Conservation (phyloP, 208 protist species). For the Leptomonas pyrrhocoris region DNA sequence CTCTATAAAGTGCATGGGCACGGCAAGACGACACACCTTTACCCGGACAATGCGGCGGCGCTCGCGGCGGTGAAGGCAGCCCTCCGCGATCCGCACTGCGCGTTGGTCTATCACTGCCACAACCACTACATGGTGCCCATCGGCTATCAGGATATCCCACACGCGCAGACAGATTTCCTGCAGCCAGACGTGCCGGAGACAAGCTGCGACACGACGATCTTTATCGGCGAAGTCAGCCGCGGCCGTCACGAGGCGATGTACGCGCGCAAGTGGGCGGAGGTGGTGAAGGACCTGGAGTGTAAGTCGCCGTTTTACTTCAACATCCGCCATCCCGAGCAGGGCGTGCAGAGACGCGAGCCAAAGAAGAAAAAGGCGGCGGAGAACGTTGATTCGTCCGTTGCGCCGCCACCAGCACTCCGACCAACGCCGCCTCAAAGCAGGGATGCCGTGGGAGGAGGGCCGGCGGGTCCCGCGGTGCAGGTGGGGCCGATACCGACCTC, state of each 20-base stretch:
- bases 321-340: constrained; percentile 86
- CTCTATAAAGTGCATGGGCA: constrained; percentile 86
- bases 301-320: constrained; percentile 83
- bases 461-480: too few species aligned
- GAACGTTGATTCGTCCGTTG: neutral
- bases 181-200: constrained; percentile 39
- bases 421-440: neutral
- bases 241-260: constrained; percentile 87
- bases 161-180: constrained; percentile 74
- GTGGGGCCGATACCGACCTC: constrained; percentile 1
- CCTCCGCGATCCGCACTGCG: constrained; percentile 71
- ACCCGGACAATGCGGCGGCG: constrained; percentile 53
- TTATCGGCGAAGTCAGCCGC: constrained; percentile 91
- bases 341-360: constrained; percentile 63
- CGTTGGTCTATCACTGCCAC: constrained; percentile 93
- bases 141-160: constrained; percentile 88
- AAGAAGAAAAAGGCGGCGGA: constrained; percentile 33
- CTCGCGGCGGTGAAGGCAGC: constrained; percentile 70
- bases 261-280: constrained; percentile 78
- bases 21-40: constrained; percentile 64
- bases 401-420: neutral
- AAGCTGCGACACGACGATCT: constrained; percentile 81
- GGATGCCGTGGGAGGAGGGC: too few species aligned
- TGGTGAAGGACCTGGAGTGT: constrained; percentile 86
- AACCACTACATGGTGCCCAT: constrained; percentile 95